A percentile compares a stretch with the other conserved stretches of the same genome.
Evolutionary conservation across 1,139 yeast genomes (phyloP).

Genomic region (Taphrina wiesneri): DNA sequence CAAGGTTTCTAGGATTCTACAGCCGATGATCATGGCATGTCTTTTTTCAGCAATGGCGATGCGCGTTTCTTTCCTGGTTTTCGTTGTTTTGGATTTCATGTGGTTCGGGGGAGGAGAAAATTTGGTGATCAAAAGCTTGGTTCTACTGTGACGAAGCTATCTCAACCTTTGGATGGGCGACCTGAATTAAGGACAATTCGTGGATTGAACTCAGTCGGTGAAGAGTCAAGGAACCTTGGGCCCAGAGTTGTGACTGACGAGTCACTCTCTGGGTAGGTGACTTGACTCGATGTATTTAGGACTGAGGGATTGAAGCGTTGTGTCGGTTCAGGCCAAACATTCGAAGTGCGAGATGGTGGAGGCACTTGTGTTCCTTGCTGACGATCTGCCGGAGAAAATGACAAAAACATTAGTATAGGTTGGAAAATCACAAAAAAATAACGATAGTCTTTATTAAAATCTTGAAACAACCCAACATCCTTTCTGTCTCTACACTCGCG

Average conservation of each 20-base stretch:
- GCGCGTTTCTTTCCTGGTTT: neutral
- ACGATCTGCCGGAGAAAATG: neutral
- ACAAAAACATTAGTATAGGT: neutral
- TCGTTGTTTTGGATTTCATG: neutral
- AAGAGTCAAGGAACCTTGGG: slow-evolving; percentile 3
- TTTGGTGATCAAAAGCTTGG: neutral
- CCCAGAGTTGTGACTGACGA: neutral
- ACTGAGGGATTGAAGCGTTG: slow-evolving; percentile 11
- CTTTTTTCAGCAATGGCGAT: slow-evolving; percentile 2
- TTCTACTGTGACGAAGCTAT: slow-evolving; percentile 3
- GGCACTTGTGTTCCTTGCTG: slow-evolving; percentile 12
- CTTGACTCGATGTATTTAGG: slow-evolving; percentile 10
- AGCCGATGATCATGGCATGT: neutral
- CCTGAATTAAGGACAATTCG: slow-evolving; percentile 9
- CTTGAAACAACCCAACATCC: neutral
- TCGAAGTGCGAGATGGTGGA: neutral
- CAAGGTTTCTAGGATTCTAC: neutral
- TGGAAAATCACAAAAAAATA: neutral
- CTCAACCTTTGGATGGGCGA: neutral
- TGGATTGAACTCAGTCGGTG: slow-evolving; percentile 8
- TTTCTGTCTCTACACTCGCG: too few species aligned
- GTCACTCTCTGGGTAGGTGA: neutral
- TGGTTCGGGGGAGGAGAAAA: neutral
- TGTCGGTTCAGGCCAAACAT: neutral
- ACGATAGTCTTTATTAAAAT: neutral